Evolutionary conservation across 306 rosid genomes (phyloP), one percentile per base, ranked within the genome.

Genomic region (Cucurbita maxima): DNA sequence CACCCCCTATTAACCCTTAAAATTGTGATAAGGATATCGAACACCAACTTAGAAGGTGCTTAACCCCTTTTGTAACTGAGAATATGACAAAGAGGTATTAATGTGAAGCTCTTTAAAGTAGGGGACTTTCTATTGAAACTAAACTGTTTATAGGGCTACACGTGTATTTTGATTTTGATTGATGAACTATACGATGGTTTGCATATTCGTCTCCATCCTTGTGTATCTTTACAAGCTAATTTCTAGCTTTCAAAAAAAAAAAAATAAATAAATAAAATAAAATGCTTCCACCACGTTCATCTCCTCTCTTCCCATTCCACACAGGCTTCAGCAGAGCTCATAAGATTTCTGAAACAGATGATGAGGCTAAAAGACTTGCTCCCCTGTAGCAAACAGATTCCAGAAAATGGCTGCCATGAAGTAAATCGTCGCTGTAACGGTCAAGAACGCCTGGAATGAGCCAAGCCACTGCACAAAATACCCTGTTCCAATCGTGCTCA

Each of bases 401-500:
- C 94, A 88, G 79, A 93, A 90, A 60, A 93, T 76, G 59, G 97
- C 81, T 41, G 94, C 54, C 10, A 71, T 75, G 81, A 90, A 84
- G 75, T 93, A 93, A 75, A 93, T 89, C 66, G 37, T 78, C 11
- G 97, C 90, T 53, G 96, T 93, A 77, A 93, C 71, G 12, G 87
- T 86, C 70, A 93, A 73, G 77, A 93, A 88, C 53, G 97, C 97
- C 43, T 93, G 96, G 74, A 93, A 93, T 14, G 97, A 93, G 76
- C 97, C 97, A 73, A 90, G 78, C 96, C 97, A 87, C 51, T 93
- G 88, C 4, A 93, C 96, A 81, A 90, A 93, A 75, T 88, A 93
- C 25, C 98, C 98, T 22, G 97, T 87, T 80, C 98, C 98, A 60
- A 93, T 85, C 80, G 98, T 90, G 88, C 98, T 88, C 77, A 93